Evolutionary conservation across 768 basidiomycete genomes (phyloP), one percentile per base, ranked within the genome.

Genomic region (Phanerodontia chrysosporium): DNA sequence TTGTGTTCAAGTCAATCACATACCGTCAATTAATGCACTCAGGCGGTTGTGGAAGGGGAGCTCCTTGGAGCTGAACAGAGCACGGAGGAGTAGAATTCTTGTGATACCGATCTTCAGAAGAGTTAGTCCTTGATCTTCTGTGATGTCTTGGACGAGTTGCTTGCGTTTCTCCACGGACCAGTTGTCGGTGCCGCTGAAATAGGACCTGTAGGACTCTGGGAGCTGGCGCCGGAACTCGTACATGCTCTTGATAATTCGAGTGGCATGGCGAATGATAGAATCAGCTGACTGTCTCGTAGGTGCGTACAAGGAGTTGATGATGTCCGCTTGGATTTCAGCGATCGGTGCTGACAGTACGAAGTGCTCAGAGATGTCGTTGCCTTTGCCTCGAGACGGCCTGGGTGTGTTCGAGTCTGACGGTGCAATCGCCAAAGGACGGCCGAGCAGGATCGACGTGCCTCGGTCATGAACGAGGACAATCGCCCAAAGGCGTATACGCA

Each of bases 401-500:
- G 90, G 89, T 0, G 91, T 91, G 69, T 89, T 93, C 28, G 87
- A 85, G 66, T 93, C 91, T n/a, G 83, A 83, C 2, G 91, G 89
- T 3, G 88, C 75, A 46, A 94, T 92, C 7, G 85, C 91, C 22
- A 93, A 81, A 1, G 92, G 92, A 12, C 92, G 86, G 13, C 92
- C 92, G 13, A 94, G 84, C 25, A 92, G 84, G 68, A 94, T 87
- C 32, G 91, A 90, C 2, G 92, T 94, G 39, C 92, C 92, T 39
- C 92, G 86, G 69, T 94, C 92, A 66, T 94, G 92, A 3, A 93
- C 78, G 64, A 93, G 83, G 21, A 93, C 88, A 58, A 89, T 92
- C 8, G 82, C 85, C 92, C 92, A 94, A 18, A 94, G 79, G 25
- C 89, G 86, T 59, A 90, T 87, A 36, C 92, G 89, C 14, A 90